Percentiles rank a stretch among this genome's conserved stretches.
phyloP scores from a whole-genome alignment of 495 filamentous ascomycete species.

The Paragyromitra xinjiangensis region DNA sequence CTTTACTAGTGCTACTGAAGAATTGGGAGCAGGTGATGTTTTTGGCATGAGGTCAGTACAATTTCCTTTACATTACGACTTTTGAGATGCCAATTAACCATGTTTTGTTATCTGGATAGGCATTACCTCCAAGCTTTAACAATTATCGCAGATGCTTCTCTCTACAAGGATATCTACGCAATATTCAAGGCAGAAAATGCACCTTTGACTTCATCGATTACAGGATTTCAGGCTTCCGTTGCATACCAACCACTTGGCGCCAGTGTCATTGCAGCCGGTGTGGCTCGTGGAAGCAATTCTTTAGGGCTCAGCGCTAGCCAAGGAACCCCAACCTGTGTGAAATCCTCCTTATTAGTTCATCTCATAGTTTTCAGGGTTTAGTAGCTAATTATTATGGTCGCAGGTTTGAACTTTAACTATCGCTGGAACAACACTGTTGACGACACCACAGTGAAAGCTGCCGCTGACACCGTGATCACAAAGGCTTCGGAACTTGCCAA shows the following conservation, averaged over 20 bases:
- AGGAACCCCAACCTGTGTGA: constrained; percentile 2
- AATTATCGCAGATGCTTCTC: background rate
- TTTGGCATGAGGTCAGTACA: constrained; percentile 9
- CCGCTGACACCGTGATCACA: constrained; percentile 13
- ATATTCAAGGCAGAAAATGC: constrained; percentile 13
- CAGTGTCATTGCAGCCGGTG: constrained; percentile 49
- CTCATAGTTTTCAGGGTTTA: background rate
- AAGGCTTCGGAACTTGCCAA: constrained; percentile 10
- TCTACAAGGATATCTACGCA: background rate
- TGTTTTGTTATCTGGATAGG: constrained; percentile 16
- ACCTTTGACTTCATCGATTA: background rate
- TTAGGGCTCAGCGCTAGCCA: constrained; percentile 47
- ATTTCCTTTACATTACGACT: background rate
- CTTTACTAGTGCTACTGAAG: constrained; percentile 15
- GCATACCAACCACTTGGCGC: constrained; percentile 58
- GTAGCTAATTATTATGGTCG: background rate
- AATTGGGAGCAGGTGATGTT: constrained; percentile 14
- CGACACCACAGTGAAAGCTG: constrained; percentile 18
- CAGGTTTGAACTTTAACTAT: constrained; percentile 32
- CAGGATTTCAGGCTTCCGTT: constrained; percentile 6
- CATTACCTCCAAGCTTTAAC: background rate
- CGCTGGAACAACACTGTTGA: constrained; percentile 48
- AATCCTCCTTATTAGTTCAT: background rate
- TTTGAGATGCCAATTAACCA: background rate
- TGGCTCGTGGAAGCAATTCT: constrained; percentile 57